These are phyloP conservation scores for Diaporthe citrichinensis DNA, from an alignment of 2,329 filamentous ascomycete species.

Conservation along the genomic window DNA sequence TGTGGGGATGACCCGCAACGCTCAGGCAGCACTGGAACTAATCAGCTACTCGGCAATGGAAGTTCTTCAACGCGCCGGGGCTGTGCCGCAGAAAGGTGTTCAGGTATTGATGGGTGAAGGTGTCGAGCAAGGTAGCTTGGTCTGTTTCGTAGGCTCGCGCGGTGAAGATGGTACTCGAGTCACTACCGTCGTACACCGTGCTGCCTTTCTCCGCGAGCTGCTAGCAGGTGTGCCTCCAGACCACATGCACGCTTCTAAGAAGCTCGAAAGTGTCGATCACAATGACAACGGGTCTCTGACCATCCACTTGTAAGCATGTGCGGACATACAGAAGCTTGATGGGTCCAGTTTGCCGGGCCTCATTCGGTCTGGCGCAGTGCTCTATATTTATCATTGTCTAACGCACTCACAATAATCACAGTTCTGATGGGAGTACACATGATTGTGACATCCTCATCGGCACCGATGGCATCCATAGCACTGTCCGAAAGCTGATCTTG, in stretches of 20 bases:
- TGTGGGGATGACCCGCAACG: conserved; percentile 10
- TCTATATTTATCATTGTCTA: neutral
- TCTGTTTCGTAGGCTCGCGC: neutral
- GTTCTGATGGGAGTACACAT: conserved; percentile 43
- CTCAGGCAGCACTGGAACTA: neutral
- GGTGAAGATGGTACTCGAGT: conserved; percentile 32
- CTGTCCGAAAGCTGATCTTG: conserved; percentile 53
- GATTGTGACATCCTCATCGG: conserved; percentile 56
- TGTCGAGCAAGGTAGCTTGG: neutral
- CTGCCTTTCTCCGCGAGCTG: conserved; percentile 45
- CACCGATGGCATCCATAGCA: conserved; percentile 57
- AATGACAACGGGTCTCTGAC: neutral
- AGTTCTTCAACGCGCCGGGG: conserved; percentile 36
- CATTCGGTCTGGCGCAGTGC: neutral
- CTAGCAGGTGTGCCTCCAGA: conserved; percentile 32
- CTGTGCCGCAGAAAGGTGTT: neutral
- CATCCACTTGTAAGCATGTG: neutral
- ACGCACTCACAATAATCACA: neutral
- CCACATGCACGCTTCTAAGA: conserved; percentile 37
- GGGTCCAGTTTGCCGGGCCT: neutral
- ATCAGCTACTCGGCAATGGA: conserved; percentile 20
- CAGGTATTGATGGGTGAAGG: neutral
- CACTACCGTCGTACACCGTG: conserved; percentile 43
- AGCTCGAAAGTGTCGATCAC: conserved; percentile 33
- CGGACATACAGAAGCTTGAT: neutral